Conservation (phyloP, 108 stramenopile genomes). For the Skeletonema costatum region DNA sequence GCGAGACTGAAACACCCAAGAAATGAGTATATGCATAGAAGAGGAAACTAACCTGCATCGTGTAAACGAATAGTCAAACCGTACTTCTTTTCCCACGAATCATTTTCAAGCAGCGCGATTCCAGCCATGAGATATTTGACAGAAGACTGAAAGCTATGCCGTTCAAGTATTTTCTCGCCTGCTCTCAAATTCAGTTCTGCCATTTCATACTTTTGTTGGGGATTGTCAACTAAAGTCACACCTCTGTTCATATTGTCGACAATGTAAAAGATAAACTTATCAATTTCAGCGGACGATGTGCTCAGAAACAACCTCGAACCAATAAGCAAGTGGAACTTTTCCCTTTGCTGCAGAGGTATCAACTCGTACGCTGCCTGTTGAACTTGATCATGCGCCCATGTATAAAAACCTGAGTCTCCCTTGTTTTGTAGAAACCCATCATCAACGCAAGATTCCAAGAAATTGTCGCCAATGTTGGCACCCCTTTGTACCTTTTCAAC, state of each 20-base stretch:
- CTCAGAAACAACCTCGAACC: conserved; percentile 50
- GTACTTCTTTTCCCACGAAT: conserved; percentile 64
- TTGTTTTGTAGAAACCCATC: conserved; percentile 16
- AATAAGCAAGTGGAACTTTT: conserved; percentile 56
- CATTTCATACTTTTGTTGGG: conserved; percentile 30
- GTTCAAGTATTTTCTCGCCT: conserved; percentile 48
- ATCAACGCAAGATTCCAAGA: conserved; percentile 36
- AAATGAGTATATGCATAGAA: background rate
- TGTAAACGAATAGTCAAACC: conserved; percentile 58
- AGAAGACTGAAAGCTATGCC: conserved; percentile 54
- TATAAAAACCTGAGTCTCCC: conserved; percentile 40
- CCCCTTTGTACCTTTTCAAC: conserved; percentile 13
- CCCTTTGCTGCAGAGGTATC: conserved; percentile 37
- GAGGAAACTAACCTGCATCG: conserved; percentile 33
- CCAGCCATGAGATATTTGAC: conserved; percentile 50
- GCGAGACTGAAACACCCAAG: background rate
- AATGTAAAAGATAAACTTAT: conserved; percentile 44
- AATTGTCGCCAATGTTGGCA: conserved; percentile 17
- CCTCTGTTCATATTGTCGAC: conserved; percentile 54
- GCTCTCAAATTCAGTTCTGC: conserved; percentile 53
- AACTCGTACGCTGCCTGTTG: conserved; percentile 64
- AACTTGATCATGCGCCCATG: conserved; percentile 63
- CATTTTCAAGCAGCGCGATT: conserved; percentile 48
- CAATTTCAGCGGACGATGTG: conserved; percentile 34
- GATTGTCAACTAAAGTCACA: conserved; percentile 22